Conservation (phyloP, 495 filamentous ascomycete species). For the Xylaria cubensis region DNA sequence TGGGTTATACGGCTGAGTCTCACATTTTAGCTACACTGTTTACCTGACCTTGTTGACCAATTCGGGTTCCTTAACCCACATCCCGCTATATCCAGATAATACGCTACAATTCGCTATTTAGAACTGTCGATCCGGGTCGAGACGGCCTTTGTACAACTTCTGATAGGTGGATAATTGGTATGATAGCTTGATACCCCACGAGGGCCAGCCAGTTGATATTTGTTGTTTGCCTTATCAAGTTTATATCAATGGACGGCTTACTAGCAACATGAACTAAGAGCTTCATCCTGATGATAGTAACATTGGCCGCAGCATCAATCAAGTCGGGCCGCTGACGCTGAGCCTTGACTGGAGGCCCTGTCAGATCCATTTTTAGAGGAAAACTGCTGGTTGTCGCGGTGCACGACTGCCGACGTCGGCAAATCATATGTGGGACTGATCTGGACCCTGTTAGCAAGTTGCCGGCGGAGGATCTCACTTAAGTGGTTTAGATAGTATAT, state of each 20-base stretch:
- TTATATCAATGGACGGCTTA: neutral
- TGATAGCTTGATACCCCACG: neutral
- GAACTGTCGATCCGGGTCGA: slow-evolving; percentile 16
- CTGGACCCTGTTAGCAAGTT: neutral
- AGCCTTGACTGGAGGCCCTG: neutral
- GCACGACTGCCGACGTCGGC: slow-evolving; percentile 16
- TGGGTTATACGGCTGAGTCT: neutral
- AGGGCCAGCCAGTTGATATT: neutral
- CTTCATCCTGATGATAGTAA: neutral
- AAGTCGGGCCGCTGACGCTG: neutral
- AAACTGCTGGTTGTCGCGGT: neutral
- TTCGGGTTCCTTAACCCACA: neutral
- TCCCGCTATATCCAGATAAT: neutral
- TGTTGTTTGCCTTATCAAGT: neutral
- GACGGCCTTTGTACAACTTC: neutral
- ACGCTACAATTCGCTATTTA: neutral
- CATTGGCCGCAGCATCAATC: neutral
- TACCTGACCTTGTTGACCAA: neutral
- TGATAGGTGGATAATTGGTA: neutral
- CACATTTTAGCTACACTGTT: neutral
- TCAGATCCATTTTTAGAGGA: neutral
- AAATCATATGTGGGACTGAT: slow-evolving; percentile 5
- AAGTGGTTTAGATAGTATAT: slow-evolving; percentile 1
- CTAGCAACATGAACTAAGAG: neutral
- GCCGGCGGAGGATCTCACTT: slow-evolving; percentile 3